Percentiles rank a stretch among this genome's conserved stretches.
These are phyloP conservation scores for Phanerochaete carnosa DNA, from an alignment of 768 basidiomycete species.

Conservation along the genomic window DNA sequence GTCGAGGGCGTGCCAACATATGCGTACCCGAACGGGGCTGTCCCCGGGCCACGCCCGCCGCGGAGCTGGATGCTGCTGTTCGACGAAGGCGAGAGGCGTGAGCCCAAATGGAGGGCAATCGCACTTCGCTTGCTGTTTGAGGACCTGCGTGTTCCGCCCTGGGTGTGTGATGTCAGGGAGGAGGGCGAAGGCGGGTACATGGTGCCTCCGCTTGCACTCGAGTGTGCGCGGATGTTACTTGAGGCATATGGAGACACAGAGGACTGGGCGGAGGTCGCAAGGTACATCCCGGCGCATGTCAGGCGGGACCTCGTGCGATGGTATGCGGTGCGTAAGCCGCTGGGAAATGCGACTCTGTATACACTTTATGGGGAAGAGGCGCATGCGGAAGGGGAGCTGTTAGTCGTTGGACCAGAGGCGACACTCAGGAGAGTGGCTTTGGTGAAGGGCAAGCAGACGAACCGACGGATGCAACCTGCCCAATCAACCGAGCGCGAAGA, in stretches of 20 bases:
- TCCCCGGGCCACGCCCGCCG: slow-evolving; percentile 34
- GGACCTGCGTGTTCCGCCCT: slow-evolving; percentile 21
- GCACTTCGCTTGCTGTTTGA: slow-evolving; percentile 54
- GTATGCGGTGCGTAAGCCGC: slow-evolving; percentile 53
- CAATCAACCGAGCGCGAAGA: neutral
- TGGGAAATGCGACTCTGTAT: slow-evolving; percentile 47
- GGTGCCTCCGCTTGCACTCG: slow-evolving; percentile 49
- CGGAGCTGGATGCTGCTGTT: slow-evolving; percentile 50
- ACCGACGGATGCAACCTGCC: neutral
- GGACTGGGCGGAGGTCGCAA: slow-evolving; percentile 33
- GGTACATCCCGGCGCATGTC: slow-evolving; percentile 56
- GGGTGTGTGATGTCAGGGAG: neutral
- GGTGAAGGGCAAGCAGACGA: neutral
- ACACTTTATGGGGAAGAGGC: slow-evolving; percentile 47
- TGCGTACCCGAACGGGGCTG: slow-evolving; percentile 20
- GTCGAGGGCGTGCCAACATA: slow-evolving; percentile 13
- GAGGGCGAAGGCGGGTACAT: slow-evolving; percentile 10
- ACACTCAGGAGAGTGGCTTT: slow-evolving; percentile 42
- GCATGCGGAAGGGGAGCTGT: slow-evolving; percentile 60
- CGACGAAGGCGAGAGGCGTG: slow-evolving; percentile 20
- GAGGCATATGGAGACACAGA: slow-evolving; percentile 36
- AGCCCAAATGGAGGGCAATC: slow-evolving; percentile 45
- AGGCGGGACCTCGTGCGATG: slow-evolving; percentile 56
- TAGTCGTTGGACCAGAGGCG: slow-evolving; percentile 58
- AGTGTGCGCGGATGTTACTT: slow-evolving; percentile 56